phyloP scores from a whole-genome alignment of 208 protist genomes.

The Trypanosomatidae sp. region DNA sequence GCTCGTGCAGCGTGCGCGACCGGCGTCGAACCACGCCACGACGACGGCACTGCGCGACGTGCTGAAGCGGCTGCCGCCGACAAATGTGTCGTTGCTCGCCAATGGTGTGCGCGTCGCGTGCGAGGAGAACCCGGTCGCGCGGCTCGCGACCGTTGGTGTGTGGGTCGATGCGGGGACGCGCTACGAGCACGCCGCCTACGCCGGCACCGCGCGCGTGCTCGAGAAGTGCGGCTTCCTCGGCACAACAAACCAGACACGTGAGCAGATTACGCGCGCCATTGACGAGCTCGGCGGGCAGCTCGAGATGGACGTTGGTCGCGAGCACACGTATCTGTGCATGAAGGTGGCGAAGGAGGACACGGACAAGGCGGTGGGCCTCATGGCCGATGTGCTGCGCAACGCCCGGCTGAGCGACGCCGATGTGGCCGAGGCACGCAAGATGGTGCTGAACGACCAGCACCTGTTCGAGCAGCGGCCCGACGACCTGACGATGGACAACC shows the following conservation, averaged over 20 bases:
- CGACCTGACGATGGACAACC: constrained; percentile 94
- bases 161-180: constrained; percentile 94
- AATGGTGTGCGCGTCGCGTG: constrained; percentile 96
- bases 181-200: constrained; percentile 92
- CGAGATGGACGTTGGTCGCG: constrained; percentile 94
- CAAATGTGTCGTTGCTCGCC: constrained; percentile 83
- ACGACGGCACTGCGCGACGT: constrained; percentile 46
- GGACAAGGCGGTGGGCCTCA: constrained; percentile 87
- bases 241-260: constrained; percentile 73
- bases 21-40: constrained; percentile 61
- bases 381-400: constrained; percentile 96
- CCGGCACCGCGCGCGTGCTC: constrained; percentile 96
- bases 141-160: constrained; percentile 94
- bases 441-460: constrained; percentile 89
- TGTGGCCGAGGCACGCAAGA: constrained; percentile 79
- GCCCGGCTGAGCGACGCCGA: constrained; percentile 77
- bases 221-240: constrained; percentile 98
- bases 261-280: constrained; percentile 86
- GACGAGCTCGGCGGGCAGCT: constrained; percentile 96
- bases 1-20: constrained; percentile 64
- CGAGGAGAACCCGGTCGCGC: constrained; percentile 79
- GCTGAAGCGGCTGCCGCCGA: constrained; percentile 67
- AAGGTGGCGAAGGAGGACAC: constrained; percentile 90
- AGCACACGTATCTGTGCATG: constrained; percentile 94
- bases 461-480: constrained; percentile 89